phyloP scores from a whole-genome alignment of 129 eudicot species.

The Dittrichia graveolens region DNA sequence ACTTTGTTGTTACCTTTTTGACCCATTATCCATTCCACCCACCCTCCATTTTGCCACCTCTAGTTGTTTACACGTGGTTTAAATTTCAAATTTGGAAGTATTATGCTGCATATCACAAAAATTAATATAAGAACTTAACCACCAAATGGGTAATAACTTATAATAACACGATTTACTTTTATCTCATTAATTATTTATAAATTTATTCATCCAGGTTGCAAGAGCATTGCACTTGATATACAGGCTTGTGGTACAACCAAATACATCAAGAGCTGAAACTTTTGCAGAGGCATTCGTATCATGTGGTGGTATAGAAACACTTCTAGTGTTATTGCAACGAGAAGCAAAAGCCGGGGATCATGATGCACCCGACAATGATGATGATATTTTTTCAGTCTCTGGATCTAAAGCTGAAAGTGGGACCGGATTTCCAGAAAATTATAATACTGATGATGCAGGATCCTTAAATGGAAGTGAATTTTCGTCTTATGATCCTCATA shows the following conservation, averaged over 20 bases:
- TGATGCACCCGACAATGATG: conserved; percentile 38
- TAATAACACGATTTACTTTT: neutral
- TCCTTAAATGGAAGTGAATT: conserved; percentile 47
- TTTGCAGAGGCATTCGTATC: conserved; percentile 94
- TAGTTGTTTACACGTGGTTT: neutral
- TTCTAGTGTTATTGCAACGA: conserved; percentile 83
- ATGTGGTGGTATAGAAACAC: conserved; percentile 90
- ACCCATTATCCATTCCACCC: neutral
- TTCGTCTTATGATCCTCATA: conserved; percentile 38
- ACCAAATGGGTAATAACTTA: too few relatives aligned
- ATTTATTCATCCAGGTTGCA: conserved; percentile 61
- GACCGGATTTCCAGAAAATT: conserved; percentile 33
- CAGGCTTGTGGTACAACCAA: conserved; percentile 88
- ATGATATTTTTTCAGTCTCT: conserved; percentile 28
- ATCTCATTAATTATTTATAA: neutral
- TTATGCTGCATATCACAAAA: neutral
- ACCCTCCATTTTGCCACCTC: neutral
- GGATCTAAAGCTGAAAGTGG: conserved; percentile 37
- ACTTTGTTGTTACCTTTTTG: neutral
- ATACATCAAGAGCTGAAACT: conserved; percentile 66
- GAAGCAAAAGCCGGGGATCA: conserved; percentile 82
- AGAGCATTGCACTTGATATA: conserved; percentile 80
- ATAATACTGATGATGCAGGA: conserved; percentile 29
- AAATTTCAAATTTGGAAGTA: neutral
- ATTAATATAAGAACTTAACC: neutral